Conservation (phyloP, 2,329 filamentous ascomycete genomes). For the Clonostachys solani region DNA sequence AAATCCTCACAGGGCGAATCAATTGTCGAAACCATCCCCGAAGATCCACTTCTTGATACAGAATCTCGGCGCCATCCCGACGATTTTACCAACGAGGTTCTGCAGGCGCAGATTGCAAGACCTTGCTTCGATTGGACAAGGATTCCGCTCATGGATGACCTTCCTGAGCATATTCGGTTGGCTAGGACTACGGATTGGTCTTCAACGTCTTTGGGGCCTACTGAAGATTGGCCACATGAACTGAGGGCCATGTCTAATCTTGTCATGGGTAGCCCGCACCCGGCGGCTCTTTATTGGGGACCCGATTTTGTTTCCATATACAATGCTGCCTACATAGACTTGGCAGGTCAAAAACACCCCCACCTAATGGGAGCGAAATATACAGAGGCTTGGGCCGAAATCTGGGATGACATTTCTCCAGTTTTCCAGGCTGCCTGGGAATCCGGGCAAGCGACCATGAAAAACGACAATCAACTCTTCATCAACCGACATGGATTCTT, state of each 20-base stretch:
- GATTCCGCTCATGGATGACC: conserved; percentile 55
- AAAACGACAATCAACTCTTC: conserved; percentile 76
- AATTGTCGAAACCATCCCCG: background rate
- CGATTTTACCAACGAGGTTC: conserved; percentile 34
- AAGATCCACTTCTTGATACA: background rate
- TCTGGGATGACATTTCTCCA: conserved; percentile 67
- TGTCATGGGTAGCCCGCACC: conserved; percentile 75
- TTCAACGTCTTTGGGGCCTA: conserved; percentile 68
- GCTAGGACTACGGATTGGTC: conserved; percentile 71
- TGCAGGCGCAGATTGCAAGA: conserved; percentile 25
- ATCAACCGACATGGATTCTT: conserved; percentile 64
- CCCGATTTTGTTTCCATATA: conserved; percentile 64
- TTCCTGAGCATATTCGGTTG: conserved; percentile 70
- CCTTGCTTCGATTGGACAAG: conserved; percentile 80
- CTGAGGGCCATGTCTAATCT: conserved; percentile 76
- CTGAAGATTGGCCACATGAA: conserved; percentile 68
- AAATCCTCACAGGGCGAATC: conserved; percentile 4
- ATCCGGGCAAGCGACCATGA: conserved; percentile 77
- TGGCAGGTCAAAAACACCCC: conserved; percentile 77
- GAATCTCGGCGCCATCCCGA: conserved; percentile 21
- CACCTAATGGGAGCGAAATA: conserved; percentile 70
- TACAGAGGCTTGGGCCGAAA: conserved; percentile 64
- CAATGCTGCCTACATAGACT: conserved; percentile 66
- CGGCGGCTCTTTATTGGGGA: conserved; percentile 78
- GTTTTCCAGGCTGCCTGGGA: conserved; percentile 63